Base-by-base conservation (phyloP, 768 basidiomycete species). In the Suillus luteus region DNA sequence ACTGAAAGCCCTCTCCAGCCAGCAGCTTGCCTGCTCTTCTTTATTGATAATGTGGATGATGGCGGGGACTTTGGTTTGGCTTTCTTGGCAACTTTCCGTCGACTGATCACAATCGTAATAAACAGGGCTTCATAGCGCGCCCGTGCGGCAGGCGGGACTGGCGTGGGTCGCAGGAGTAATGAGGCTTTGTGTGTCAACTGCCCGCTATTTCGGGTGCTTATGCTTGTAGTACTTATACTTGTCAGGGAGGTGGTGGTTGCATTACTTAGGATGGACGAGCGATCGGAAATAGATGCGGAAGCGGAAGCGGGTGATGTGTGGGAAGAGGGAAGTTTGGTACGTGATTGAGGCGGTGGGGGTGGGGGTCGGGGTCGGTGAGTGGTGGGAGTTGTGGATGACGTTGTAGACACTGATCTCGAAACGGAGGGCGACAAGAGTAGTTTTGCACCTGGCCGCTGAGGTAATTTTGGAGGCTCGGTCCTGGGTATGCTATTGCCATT, bases 1-100 rank as follows among this genome's bases (percentile, higher is more conserved):
- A 91, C 84, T 1, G 89, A 89, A 46, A 89, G 71, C 10, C 86
- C 90, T 51, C 89, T 79, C 91, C 91, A 93, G 3, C 91, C 91
- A 3, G 84, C 85, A 1, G 89, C 86, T 62, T 86, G 83, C 62
- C 87, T 73, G 46, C 70, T 71, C 51, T 83, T 81, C 65, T 82
- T 80, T 17, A 79, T 69, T 12, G 57, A 27, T 7, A 24, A 41
- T 37, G 57, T 9, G 11, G 57, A 37, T 38, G 35, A 55, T 55
- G 77, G 63, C 17, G 80, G 77, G 62, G 76, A 77, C 4, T 77
- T 68, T 2, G 78, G 74, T 40, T 72, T 70, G 41, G 69, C 76
- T 52, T 68, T 66, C 57, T 75, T 75, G 37, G 80, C 78, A 63
- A 12, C 24, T 55, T 74, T 78, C 33, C 82, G 81, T 61, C 76